Evolutionary conservation across 768 basidiomycete species (phyloP).

Genomic region (Gymnopilus junonius): DNA sequence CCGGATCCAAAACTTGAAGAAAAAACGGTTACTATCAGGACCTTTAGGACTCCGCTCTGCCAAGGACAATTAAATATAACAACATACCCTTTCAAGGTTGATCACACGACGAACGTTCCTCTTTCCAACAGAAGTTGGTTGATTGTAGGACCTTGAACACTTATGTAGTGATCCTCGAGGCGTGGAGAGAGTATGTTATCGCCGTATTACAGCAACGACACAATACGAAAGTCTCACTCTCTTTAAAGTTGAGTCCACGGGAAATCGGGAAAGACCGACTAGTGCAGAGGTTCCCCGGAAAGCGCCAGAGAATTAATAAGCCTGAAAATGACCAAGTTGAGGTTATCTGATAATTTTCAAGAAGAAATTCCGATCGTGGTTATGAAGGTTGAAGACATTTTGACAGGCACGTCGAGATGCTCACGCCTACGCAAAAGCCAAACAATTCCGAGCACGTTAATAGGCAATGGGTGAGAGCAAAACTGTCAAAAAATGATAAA

Average conservation of each 20-base stretch:
- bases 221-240: background rate
- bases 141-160: background rate
- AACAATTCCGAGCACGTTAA: background rate
- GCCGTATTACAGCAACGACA: background rate
- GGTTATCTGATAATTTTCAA: background rate
- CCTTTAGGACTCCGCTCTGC: background rate
- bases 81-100: background rate
- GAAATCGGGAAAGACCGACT: background rate
- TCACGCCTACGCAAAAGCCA: background rate
- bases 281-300: background rate
- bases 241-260: background rate
- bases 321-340: background rate
- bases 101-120: constrained; percentile 3
- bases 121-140: background rate
- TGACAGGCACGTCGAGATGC: background rate
- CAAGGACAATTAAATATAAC: background rate
- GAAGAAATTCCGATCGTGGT: background rate
- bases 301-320: background rate
- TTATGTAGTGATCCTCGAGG: constrained; percentile 2
- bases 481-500: background rate
- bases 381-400: background rate
- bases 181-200: constrained; percentile 2
- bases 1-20: background rate
- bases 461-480: background rate
- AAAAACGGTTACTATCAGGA: background rate